phyloP scores from a whole-genome alignment of 2,329 filamentous ascomycete species.

The Nakataea oryzae region DNA sequence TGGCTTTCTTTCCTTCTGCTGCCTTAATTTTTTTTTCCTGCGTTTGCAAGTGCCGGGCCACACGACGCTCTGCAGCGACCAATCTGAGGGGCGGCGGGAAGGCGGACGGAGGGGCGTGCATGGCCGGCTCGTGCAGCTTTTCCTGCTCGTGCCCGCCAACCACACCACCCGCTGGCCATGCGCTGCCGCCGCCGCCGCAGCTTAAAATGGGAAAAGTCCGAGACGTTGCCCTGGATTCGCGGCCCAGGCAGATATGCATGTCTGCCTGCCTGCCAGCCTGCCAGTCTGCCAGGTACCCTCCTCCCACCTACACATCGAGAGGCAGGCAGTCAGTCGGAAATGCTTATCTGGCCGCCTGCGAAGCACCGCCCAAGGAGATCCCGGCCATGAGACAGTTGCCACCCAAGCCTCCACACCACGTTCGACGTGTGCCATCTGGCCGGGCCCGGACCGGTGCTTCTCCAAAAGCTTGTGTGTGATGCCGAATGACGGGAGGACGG shows the following conservation, averaged over 20 bases:
- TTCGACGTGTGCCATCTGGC: background rate
- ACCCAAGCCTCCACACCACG: background rate
- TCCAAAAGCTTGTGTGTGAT: background rate
- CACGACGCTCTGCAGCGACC: background rate
- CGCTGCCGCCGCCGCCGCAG: background rate
- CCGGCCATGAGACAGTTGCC: background rate
- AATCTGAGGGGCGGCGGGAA: background rate
- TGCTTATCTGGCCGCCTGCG: too few relatives aligned
- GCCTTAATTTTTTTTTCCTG: slow-evolving; percentile 5
- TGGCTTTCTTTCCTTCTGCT: background rate
- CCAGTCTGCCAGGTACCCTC: too few relatives aligned
- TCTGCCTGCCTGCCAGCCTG: too few relatives aligned
- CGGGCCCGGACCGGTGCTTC: background rate
- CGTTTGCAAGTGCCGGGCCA: background rate
- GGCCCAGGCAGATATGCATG: too few relatives aligned
- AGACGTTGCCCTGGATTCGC: background rate
- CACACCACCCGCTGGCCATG: too few relatives aligned
- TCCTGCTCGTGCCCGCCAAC: background rate
- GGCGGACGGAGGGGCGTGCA: background rate
- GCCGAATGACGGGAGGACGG: too few relatives aligned
- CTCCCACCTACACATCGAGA: too few relatives aligned
- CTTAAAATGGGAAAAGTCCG: background rate
- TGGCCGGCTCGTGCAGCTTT: background rate
- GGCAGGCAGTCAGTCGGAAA: too few relatives aligned
- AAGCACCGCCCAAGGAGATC: background rate